Base-by-base conservation (phyloP, 495 filamentous ascomycete genomes). In the Penicillium cinerascens region DNA sequence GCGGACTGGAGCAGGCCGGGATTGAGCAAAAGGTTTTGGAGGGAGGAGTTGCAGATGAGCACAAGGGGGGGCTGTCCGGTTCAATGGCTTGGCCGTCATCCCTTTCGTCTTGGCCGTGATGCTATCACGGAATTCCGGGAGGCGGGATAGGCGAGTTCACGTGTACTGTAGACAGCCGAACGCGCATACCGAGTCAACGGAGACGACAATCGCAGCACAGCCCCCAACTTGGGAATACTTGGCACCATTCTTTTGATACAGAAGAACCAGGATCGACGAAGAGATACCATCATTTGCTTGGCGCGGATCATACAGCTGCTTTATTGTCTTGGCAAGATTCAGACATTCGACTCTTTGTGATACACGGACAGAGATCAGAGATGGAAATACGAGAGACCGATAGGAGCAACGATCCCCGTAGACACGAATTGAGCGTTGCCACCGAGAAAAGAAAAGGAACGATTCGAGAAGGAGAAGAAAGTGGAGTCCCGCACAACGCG, bases 401-500 rank as follows among this genome's bases (percentile, higher is more conserved):
- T 33, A 33, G 11, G 29, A 33, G 29, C 2, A 11, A 13, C 11
- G 29, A 33, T 33, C 11, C 29, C 29, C 29, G 3, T 6, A 23
- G 8, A 33, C 29, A 33, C 11, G 29, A 29, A 29, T n/a, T n/a
- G n/a, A n/a, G n/a, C n/a, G 7, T 29, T 29, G 26, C 26, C 26
- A 29, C 26, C 26, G 26, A 3, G 11, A 29, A 29, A 29, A 3
- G 7, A 10, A 33, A 33, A 33, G 4, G 29, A 15, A 33, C 29
- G 11, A 13, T 54, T 58, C 51, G 47, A 61, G 51, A 58, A 60
- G 27, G 45, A 52, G 60, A 44, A 52, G 35, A 56, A 51, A n/a
- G 52, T 56, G 56, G 42, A 60, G n/a, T 53, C 42, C 13, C 33
- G 49, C 41, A 47, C 53, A 43, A 25, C 42, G 67, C 67, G 69